These are phyloP conservation scores for Aspergillus baeticus DNA, from an alignment of 495 filamentous ascomycete genomes.

Conservation along the genomic window DNA sequence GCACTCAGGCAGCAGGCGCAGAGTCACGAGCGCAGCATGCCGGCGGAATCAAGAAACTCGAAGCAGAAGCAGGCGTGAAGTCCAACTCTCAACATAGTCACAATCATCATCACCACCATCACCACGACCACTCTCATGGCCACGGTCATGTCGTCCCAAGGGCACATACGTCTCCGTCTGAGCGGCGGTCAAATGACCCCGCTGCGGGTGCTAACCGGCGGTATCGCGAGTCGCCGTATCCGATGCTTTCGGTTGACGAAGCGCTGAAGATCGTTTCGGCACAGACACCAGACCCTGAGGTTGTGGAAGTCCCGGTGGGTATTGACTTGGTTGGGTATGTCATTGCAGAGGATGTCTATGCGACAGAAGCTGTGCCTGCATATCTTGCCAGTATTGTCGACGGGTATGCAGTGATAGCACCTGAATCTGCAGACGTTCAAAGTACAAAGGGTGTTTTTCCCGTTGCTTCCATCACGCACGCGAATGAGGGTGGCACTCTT, in stretches of 20 bases:
- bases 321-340: slow-evolving; percentile 67
- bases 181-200: slow-evolving; percentile 78
- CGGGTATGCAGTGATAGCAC: slow-evolving; percentile 76
- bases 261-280: slow-evolving; percentile 70
- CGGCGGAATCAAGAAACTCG: slow-evolving; percentile 79
- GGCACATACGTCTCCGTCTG: slow-evolving; percentile 65
- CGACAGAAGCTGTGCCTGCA: slow-evolving; percentile 81
- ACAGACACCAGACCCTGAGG: slow-evolving; percentile 60
- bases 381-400: slow-evolving; percentile 96
- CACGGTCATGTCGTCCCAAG: slow-evolving; percentile 67
- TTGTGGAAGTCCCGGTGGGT: slow-evolving; percentile 58
- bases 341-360: slow-evolving; percentile 78
- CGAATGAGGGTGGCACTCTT: slow-evolving; percentile 60
- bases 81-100: slow-evolving; percentile 23
- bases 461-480: slow-evolving; percentile 84
- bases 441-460: slow-evolving; percentile 77
- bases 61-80: slow-evolving; percentile 72
- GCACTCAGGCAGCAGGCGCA: slow-evolving; percentile 78
- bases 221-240: slow-evolving; percentile 83
- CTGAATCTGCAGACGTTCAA: slow-evolving; percentile 42
- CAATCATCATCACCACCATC: slow-evolving; percentile 51
- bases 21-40: slow-evolving; percentile 79
- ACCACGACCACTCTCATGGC: slow-evolving; percentile 53
- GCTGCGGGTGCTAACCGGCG: slow-evolving; percentile 72
- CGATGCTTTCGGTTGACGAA: slow-evolving; percentile 83